Base-by-base conservation (phyloP, 345 rosid genomes). In the Aethionema arabicum region DNA sequence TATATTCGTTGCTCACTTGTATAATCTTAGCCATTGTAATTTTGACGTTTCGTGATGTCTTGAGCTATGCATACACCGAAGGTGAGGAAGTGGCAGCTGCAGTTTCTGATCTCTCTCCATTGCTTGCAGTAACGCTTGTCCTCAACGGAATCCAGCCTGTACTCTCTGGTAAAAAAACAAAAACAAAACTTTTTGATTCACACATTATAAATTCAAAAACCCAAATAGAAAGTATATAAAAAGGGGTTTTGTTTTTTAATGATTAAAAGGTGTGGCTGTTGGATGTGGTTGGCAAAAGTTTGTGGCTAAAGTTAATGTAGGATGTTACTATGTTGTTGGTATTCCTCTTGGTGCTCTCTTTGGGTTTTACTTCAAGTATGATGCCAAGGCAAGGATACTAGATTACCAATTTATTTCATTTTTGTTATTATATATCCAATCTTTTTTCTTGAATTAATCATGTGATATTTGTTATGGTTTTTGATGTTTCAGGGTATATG, bases 221-320 rank as follows among this genome's bases (percentile, higher is more conserved):
- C 31, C 3, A 38, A 15, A 37, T 16, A 32, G 0, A 39, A 6
- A 44, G 21, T 44, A 11, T 11, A 5, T 11, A 5, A 11, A 44
- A 15, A 43, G 10, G 7, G 1, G 7, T 0, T 11, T 11, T 11
- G 1, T 44, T 44, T 44, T 6, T 6, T 44, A 11, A 16, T 13
- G 29, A 10, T 38, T 53, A 13, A 51, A 51, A 83, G 96, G 96
- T 37, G 92, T 83, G 56, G 92, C 92, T 35, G 93, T 88, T 56
- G 96, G 96, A 36, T 85, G 93, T 8, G 96, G 93, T 31, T 85
- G 96, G 93, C 93, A 84, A 79, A 61, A 78, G 12, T 79, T 76
- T 61, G 95, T 86, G 9, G 96, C 95, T 0, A 86, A 81, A 53
- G 83, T 89, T 6, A 89, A 89, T 10, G 69, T 83, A 0, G 96